A percentile compares a stretch with the other conserved stretches of the same genome.
These are phyloP conservation scores for Evernia prunastri DNA, from an alignment of 495 filamentous ascomycete species.

Conservation along the genomic window DNA sequence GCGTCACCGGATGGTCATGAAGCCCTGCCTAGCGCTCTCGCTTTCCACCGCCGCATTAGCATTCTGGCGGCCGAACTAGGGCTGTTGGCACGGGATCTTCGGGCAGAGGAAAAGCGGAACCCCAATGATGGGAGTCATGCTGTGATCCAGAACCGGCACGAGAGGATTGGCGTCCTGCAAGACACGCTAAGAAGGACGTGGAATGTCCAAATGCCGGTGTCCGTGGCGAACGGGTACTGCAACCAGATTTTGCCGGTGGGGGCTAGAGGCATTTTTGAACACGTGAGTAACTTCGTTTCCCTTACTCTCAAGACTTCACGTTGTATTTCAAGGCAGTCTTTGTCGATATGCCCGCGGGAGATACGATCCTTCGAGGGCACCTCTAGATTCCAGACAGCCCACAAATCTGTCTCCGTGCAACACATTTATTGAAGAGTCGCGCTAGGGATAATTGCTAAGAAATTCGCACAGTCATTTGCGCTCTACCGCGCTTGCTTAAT, in stretches of 20 bases:
- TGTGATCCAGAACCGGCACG: slow-evolving; percentile 24
- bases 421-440: neutral
- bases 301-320: slow-evolving; percentile 7
- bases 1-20: slow-evolving; percentile 34
- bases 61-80: slow-evolving; percentile 39
- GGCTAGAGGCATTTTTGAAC: slow-evolving; percentile 41
- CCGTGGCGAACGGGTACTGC: slow-evolving; percentile 26
- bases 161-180: slow-evolving; percentile 32
- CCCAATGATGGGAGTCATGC: slow-evolving; percentile 9
- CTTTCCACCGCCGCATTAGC: slow-evolving; percentile 41
- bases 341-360: neutral
- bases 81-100: slow-evolving; percentile 37
- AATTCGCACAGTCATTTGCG: slow-evolving; percentile 34
- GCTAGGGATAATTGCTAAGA: neutral
- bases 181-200: slow-evolving; percentile 39
- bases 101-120: slow-evolving; percentile 25
- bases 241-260: slow-evolving; percentile 38
- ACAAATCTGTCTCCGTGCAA: neutral
- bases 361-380: too few species aligned
- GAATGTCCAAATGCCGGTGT: slow-evolving; percentile 33
- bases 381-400: too few species aligned
- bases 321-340: slow-evolving; percentile 17
- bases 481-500: slow-evolving; percentile 47
- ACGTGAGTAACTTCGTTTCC: slow-evolving; percentile 33
- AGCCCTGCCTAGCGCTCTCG: slow-evolving; percentile 38